Conservation (phyloP, 371 early-diverging fungal genomes). For the Mycotypha africana region DNA sequence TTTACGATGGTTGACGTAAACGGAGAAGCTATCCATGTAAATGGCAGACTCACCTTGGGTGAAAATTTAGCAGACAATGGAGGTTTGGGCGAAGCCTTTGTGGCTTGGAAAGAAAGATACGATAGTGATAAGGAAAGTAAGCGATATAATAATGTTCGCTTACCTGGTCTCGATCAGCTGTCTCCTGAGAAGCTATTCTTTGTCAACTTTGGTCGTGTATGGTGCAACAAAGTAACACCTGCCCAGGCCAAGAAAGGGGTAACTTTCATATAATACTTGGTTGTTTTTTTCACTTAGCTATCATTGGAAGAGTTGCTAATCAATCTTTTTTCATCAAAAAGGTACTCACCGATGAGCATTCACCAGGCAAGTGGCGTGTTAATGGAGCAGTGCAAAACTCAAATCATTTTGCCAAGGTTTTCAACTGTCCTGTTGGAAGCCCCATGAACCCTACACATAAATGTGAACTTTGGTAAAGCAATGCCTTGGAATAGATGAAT, state of each 20-base stretch:
- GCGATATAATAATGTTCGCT: constrained; percentile 31
- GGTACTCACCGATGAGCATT: constrained; percentile 47
- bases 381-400: constrained; percentile 62
- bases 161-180: constrained; percentile 47
- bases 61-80: constrained; percentile 77
- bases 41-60: constrained; percentile 55
- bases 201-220: constrained; percentile 46
- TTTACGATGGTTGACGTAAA: constrained; percentile 30
- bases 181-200: constrained; percentile 50
- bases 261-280: constrained; percentile 12
- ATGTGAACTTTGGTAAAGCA: constrained; percentile 49
- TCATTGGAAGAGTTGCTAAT: too few species aligned
- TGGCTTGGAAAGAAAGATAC: constrained; percentile 35
- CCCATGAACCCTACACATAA: constrained; percentile 53
- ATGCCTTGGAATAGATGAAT: too few species aligned
- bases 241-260: constrained; percentile 32
- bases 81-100: constrained; percentile 40
- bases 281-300: too few species aligned
- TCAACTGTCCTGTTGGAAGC: constrained; percentile 47
- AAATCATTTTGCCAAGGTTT: constrained; percentile 55
- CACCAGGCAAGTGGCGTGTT: constrained; percentile 52
- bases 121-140: constrained; percentile 27
- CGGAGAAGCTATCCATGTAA: constrained; percentile 24
- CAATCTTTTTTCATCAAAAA: too few species aligned
- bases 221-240: constrained; percentile 43